phyloP scores from a whole-genome alignment of 192 early-diverging fungal genomes.

The Coemansia biformis region DNA sequence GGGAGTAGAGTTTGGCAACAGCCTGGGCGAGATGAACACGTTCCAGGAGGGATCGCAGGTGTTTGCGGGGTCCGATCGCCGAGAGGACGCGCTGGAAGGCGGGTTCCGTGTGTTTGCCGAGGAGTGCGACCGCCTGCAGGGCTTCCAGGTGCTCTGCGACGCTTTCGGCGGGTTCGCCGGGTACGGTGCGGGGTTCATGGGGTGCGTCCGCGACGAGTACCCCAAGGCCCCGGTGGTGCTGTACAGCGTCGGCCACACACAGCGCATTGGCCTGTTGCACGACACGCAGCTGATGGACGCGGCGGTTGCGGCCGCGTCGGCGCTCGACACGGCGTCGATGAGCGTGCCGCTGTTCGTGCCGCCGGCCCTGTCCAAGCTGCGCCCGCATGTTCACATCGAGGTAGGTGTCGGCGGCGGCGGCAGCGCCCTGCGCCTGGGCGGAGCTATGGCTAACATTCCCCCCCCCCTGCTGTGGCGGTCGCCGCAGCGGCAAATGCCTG shows the following conservation, averaged over 20 bases:
- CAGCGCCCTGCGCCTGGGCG: too few species aligned
- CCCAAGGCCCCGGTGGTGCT: slow-evolving; percentile 59
- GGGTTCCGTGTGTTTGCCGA: slow-evolving; percentile 31
- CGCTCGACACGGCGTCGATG: slow-evolving; percentile 25
- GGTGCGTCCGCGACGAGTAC: slow-evolving; percentile 63
- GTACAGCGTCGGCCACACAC: slow-evolving; percentile 48
- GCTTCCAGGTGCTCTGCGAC: slow-evolving; percentile 66
- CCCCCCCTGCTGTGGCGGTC: too few species aligned
- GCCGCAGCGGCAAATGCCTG: too few species aligned
- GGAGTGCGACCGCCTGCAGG: slow-evolving; percentile 51
- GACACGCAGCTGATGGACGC: slow-evolving; percentile 12
- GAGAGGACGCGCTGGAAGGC: slow-evolving; percentile 40
- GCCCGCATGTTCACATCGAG: slow-evolving; percentile 5
- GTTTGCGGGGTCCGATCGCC: slow-evolving; percentile 25
- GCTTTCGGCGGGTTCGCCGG: slow-evolving; percentile 68
- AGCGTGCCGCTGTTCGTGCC: slow-evolving; percentile 33
- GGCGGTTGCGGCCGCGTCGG: slow-evolving; percentile 19
- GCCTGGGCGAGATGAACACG: slow-evolving; percentile 52
- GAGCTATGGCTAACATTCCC: too few species aligned
- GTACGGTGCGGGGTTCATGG: slow-evolving; percentile 55
- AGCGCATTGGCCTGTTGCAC: slow-evolving; percentile 1
- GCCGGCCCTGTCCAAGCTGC: slow-evolving; percentile 1
- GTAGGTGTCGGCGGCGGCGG: slow-evolving; percentile 6
- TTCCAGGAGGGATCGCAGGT: slow-evolving; percentile 54
- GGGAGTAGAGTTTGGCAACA: slow-evolving; percentile 54